Evolutionary conservation across 2,329 filamentous ascomycete species (phyloP), one percentile per base, ranked within the genome.

Genomic region (Elsinoe perseae): DNA sequence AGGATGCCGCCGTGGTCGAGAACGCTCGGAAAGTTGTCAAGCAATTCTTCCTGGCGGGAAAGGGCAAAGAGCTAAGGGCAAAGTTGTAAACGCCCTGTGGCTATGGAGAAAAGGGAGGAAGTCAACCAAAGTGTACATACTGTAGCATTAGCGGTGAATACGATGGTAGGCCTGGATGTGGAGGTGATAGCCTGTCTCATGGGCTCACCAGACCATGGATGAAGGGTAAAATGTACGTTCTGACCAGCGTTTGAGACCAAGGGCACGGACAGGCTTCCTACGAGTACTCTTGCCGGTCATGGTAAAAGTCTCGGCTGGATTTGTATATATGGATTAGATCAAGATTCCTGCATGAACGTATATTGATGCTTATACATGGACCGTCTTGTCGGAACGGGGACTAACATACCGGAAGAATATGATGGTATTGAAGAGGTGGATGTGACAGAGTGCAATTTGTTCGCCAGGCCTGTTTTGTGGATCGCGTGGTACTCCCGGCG

Each of bases 1-100:
- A 95, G 72, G 91, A 96, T 72, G 73, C 74, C 1, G 77, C 80
- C 25, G 88, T 86, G 7, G 82, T 96, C 6, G 82, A 85, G 18
- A 82, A 88, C 56, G 90, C 89, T 44, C 82, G 84, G 70, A 74
- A 64, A 36, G 86, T 83, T 69, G 80, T 95, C 2, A 79, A 75
- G 65, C 83, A 87, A 71, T 96, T 95, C 71, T 95, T 95, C 67
- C 72, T 75, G 64, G 62, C 61, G 4, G 68, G 66, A 0, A 63
- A 63, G 16, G 66, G 66, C 4, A 57, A 58, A 58, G 64, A 66
- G 61, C 61, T 68, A 40, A 66, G 65, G 60, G 66, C 67, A 54
- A 70, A 69, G 59, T 59, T 70, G 60, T 70, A 60, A 60, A 32
- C 14, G 32, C 14, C 14, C 25, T 32, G 46, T 54, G 52, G 50